Evolutionary conservation across 768 basidiomycete genomes (phyloP).

Genomic region (Kwoniella sp.): DNA sequence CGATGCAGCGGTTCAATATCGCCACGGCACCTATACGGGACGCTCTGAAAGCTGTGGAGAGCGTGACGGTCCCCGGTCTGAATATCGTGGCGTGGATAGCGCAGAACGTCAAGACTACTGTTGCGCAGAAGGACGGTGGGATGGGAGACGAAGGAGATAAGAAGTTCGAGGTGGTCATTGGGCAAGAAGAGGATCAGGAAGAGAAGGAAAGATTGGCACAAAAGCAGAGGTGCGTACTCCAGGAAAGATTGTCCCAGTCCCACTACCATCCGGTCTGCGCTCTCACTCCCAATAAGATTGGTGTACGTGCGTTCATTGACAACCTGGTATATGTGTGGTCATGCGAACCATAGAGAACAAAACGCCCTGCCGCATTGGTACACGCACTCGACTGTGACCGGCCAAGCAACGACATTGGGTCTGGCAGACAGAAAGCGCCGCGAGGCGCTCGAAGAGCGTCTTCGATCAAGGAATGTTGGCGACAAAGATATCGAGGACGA

Average conservation of each 20-base stretch:
- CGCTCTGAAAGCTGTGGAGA: slow-evolving; percentile 83
- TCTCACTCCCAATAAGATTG: neutral
- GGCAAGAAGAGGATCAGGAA: slow-evolving; percentile 76
- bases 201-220: slow-evolving; percentile 81
- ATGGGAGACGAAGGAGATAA: slow-evolving; percentile 64
- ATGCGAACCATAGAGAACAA: slow-evolving; percentile 62
- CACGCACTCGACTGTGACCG: slow-evolving; percentile 90
- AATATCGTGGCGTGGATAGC: slow-evolving; percentile 83
- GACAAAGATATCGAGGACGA: slow-evolving; percentile 35
- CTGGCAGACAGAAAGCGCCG: slow-evolving; percentile 46
- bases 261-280: neutral
- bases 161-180: slow-evolving; percentile 74
- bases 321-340: neutral
- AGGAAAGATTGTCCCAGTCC: neutral
- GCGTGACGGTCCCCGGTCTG: slow-evolving; percentile 68
- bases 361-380: slow-evolving; percentile 94
- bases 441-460: slow-evolving; percentile 4
- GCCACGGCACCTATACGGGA: slow-evolving; percentile 87
- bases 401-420: slow-evolving; percentile 86
- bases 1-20: slow-evolving; percentile 92
- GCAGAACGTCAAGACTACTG: slow-evolving; percentile 66
- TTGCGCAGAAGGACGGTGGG: slow-evolving; percentile 63
- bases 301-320: neutral
- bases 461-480: slow-evolving; percentile 23
- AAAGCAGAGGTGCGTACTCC: slow-evolving; percentile 65